Conservation (phyloP, 345 rosid genomes). For the Rhizophora mangle region DNA sequence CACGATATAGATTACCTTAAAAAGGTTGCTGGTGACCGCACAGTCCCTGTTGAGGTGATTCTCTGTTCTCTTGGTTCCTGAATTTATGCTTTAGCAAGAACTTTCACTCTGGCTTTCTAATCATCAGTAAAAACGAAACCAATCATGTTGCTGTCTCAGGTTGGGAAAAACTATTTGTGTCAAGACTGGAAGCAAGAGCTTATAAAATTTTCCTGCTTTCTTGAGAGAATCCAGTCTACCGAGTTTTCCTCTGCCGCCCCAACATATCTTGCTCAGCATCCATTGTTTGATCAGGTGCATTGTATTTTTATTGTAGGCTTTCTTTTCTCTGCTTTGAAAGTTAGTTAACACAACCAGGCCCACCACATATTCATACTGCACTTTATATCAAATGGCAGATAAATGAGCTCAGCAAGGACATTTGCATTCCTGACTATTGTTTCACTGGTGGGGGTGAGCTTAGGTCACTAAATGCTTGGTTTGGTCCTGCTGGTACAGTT, state of each 20-base stretch:
- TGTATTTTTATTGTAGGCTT: conserved; percentile 2
- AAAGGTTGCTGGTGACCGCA: conserved; percentile 76
- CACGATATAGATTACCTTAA: conserved; percentile 73
- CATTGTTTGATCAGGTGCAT: conserved; percentile 82
- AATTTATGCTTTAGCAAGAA: conserved; percentile 4
- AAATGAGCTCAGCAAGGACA: conserved; percentile 73
- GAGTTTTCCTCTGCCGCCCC: conserved; percentile 42
- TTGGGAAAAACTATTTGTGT: conserved; percentile 88
- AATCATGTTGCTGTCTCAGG: conserved; percentile 43
- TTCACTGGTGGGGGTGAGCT: conserved; percentile 92
- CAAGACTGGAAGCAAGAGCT: conserved; percentile 98
- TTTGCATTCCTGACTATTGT: conserved; percentile 91
- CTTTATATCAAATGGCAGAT: conserved; percentile 48
- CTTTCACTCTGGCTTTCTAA: background rate
- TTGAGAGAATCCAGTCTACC: conserved; percentile 64
- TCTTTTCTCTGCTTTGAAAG: background rate
- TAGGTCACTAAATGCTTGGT: conserved; percentile 89
- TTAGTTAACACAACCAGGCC: conserved; percentile 14
- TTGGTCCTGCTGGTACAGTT: conserved; percentile 92
- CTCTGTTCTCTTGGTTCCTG: conserved; percentile 10
- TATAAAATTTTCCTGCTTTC: conserved; percentile 83
- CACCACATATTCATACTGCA: conserved; percentile 12
- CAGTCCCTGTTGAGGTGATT: conserved; percentile 97
- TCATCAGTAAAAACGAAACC: background rate
- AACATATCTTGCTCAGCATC: conserved; percentile 96